Conservation (phyloP, 177 flowering plant species). For the Tripterygium wilfordii region DNA sequence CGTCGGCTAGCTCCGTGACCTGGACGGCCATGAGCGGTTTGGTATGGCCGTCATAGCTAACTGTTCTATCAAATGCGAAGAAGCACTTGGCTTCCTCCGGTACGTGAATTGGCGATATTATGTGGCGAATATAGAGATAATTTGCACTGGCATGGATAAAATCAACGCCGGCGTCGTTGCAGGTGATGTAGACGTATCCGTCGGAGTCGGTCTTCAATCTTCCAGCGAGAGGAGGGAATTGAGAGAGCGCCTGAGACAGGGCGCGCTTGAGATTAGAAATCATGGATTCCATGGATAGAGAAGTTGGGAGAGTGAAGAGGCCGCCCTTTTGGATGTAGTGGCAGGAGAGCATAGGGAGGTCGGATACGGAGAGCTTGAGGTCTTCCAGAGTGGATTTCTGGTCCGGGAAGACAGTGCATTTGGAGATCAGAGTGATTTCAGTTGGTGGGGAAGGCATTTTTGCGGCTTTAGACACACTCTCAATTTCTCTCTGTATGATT, state of each 20-base stretch:
- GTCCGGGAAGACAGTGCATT: slow-evolving; percentile 31
- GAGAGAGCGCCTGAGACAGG: slow-evolving; percentile 45
- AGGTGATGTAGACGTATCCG: slow-evolving; percentile 45
- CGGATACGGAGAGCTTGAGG: slow-evolving; percentile 60
- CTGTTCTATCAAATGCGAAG: slow-evolving; percentile 44
- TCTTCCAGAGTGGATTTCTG: slow-evolving; percentile 26
- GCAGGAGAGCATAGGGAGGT: slow-evolving; percentile 69
- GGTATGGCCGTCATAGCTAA: slow-evolving; percentile 55
- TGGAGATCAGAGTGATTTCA: slow-evolving; percentile 26
- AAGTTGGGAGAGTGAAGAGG: slow-evolving; percentile 45
- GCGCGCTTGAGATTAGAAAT: slow-evolving; percentile 23
- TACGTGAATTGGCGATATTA: slow-evolving; percentile 36
- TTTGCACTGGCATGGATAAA: slow-evolving; percentile 48
- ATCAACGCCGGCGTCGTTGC: slow-evolving; percentile 61
- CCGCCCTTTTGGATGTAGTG: slow-evolving; percentile 68
- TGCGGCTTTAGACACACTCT: slow-evolving; percentile 2
- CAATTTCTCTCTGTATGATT: slow-evolving; percentile 1
- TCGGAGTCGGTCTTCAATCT: slow-evolving; percentile 43
- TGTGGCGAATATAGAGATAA: slow-evolving; percentile 23
- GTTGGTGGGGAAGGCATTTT: slow-evolving; percentile 18
- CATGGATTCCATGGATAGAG: slow-evolving; percentile 14
- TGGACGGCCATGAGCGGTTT: slow-evolving; percentile 58
- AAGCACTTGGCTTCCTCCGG: slow-evolving; percentile 39
- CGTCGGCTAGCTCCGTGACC: slow-evolving; percentile 65
- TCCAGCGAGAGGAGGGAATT: slow-evolving; percentile 73